These are phyloP conservation scores for Hypoxylon sp. DNA, from an alignment of 2,329 filamentous ascomycete genomes.

Conservation along the genomic window DNA sequence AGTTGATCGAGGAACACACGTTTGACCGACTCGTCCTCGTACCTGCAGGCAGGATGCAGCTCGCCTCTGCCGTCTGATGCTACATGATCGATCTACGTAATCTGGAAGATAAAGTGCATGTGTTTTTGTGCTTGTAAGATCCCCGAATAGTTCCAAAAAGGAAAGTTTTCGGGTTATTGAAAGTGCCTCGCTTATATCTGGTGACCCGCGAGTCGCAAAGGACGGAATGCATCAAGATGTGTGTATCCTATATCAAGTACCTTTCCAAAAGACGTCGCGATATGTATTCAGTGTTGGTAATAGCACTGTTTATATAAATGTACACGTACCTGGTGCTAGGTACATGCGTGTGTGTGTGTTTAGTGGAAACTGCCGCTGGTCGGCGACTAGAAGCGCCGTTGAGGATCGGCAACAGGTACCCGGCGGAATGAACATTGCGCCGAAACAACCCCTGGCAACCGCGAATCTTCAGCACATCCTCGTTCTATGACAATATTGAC, in stretches of 20 bases:
- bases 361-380: constrained; percentile 3
- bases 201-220: background rate
- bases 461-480: background rate
- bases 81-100: constrained; percentile 11
- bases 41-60: constrained; percentile 15
- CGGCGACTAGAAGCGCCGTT: constrained; percentile 27
- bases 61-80: constrained; percentile 16
- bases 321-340: too few species aligned
- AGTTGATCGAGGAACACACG: constrained; percentile 5
- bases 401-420: background rate
- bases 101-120: constrained; percentile 13
- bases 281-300: too few species aligned
- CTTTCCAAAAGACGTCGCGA: background rate
- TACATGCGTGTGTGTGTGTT: too few species aligned
- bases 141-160: too few species aligned
- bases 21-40: constrained; percentile 2
- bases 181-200: background rate
- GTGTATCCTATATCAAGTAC: too few species aligned
- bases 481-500: background rate
- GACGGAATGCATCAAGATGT: background rate
- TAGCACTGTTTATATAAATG: too few species aligned
- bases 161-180: background rate
- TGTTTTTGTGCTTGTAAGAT: background rate
- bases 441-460: constrained; percentile 12
- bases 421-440: constrained; percentile 29